A percentile compares a stretch with the other conserved stretches of the same genome.
Evolutionary conservation across 345 rosid genomes (phyloP).

Genomic region (Acer negundo): DNA sequence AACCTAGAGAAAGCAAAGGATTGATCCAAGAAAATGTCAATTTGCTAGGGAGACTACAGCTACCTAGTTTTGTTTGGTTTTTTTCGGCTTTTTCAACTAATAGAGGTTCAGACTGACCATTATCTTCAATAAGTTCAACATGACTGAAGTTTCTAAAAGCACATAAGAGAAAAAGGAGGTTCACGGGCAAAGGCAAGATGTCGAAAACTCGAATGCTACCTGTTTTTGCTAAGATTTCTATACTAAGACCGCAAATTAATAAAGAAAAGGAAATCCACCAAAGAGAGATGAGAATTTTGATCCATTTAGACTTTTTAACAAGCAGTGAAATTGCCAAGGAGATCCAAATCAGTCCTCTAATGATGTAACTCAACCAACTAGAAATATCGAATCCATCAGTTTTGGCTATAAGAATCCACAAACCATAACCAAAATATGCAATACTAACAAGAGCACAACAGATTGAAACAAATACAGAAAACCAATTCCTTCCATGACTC

Average conservation of each 20-base stretch:
- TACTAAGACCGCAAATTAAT: conserved; percentile 45
- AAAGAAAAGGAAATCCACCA: conserved; percentile 77
- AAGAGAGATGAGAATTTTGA: conserved; percentile 34
- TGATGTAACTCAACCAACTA: conserved; percentile 38
- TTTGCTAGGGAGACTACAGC: conserved; percentile 49
- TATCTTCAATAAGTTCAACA: conserved; percentile 18
- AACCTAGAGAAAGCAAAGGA: conserved; percentile 60
- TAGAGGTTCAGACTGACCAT: conserved; percentile 47
- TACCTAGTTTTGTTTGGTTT: conserved; percentile 33
- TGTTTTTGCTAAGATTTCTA: conserved; percentile 36
- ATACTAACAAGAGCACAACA: conserved; percentile 51
- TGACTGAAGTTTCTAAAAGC: conserved; percentile 43
- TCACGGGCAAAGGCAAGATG: conserved; percentile 46
- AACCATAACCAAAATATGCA: conserved; percentile 35
- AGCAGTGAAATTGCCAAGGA: conserved; percentile 63
- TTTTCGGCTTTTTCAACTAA: conserved; percentile 32
- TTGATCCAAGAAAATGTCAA: conserved; percentile 69
- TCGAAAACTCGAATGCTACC: conserved; percentile 37
- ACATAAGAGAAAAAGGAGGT: conserved; percentile 56
- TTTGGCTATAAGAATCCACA: conserved; percentile 36
- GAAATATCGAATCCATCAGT: conserved; percentile 8
- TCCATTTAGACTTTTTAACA: conserved; percentile 48
- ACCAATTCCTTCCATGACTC: conserved; percentile 41
- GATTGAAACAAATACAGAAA: conserved; percentile 37
- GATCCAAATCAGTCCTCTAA: conserved; percentile 61